Conservation (phyloP, 73 alveolate species). For the Tetrahymena malaccensis region DNA sequence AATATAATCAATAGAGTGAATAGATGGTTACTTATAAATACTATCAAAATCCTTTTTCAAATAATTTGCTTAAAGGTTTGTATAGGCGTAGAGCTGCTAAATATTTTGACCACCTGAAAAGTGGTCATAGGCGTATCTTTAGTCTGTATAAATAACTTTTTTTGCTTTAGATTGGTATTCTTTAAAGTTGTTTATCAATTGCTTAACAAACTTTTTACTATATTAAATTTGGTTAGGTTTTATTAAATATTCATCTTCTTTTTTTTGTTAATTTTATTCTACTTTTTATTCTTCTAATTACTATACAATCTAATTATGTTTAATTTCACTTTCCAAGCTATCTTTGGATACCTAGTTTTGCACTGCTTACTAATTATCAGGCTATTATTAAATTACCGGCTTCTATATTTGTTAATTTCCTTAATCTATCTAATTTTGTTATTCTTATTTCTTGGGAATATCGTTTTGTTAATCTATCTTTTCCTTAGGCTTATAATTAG, state of each 20-base stretch:
- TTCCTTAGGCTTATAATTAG: neutral
- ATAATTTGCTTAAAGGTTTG: neutral
- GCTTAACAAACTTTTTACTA: neutral
- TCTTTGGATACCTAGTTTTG: neutral
- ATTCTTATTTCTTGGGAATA: neutral
- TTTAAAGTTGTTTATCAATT: neutral
- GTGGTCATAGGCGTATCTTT: neutral
- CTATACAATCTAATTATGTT: too few relatives aligned
- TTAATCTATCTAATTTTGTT: neutral
- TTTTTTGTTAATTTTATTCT: too few relatives aligned
- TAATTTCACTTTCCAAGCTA: too few relatives aligned
- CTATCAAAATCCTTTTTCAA: neutral
- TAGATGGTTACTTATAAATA: neutral
- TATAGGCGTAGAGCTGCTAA: neutral
- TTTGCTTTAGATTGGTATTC: neutral
- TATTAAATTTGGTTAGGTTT: neutral
- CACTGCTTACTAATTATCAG: neutral
- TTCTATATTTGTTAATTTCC: neutral
- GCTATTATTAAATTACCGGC: neutral
- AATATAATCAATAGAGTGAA: neutral
- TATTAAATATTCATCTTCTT: neutral
- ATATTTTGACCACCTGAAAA: neutral
- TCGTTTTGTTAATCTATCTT: neutral
- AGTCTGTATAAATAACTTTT: neutral
- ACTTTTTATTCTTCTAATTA: too few relatives aligned